phyloP scores from a whole-genome alignment of 148 eudicot species.

The Chenopodium quinoa region DNA sequence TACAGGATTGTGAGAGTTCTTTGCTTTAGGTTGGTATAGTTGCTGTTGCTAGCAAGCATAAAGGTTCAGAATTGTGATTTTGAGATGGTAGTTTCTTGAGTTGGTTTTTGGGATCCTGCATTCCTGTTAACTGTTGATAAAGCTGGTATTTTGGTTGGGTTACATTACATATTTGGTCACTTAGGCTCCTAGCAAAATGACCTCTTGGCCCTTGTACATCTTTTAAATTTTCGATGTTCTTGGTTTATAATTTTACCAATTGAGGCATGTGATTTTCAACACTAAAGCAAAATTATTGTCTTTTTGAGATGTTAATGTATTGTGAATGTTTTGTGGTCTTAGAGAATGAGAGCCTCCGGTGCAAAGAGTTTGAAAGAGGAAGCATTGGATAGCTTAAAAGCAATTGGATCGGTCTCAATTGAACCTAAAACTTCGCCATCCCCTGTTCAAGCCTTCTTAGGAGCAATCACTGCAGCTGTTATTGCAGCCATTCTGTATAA shows the following conservation, averaged over 20 bases:
- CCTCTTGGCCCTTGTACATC: neutral
- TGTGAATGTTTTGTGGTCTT: constrained; percentile 24
- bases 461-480: constrained; percentile 77
- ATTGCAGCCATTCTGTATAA: constrained; percentile 85
- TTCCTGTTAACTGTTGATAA: neutral
- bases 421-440: constrained; percentile 55
- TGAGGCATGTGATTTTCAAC: neutral
- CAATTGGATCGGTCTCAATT: constrained; percentile 46
- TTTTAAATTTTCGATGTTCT: neutral
- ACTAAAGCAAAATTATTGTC: neutral
- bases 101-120: neutral
- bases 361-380: constrained; percentile 71
- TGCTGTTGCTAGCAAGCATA: neutral
- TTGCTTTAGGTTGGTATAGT: neutral
- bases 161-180: neutral
- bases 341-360: constrained; percentile 82
- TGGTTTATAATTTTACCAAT: neutral
- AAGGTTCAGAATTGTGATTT: neutral
- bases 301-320: neutral
- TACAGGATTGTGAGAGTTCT: neutral
- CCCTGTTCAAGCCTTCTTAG: constrained; percentile 69
- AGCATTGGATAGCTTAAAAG: constrained; percentile 84
- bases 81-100: neutral
- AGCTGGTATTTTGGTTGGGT: neutral
- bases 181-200: neutral